Percentiles rank a stretch among this genome's conserved stretches.
These are phyloP conservation scores for Tolypocladium paradoxum DNA, from an alignment of 2,329 filamentous ascomycete genomes.

Conservation along the genomic window DNA sequence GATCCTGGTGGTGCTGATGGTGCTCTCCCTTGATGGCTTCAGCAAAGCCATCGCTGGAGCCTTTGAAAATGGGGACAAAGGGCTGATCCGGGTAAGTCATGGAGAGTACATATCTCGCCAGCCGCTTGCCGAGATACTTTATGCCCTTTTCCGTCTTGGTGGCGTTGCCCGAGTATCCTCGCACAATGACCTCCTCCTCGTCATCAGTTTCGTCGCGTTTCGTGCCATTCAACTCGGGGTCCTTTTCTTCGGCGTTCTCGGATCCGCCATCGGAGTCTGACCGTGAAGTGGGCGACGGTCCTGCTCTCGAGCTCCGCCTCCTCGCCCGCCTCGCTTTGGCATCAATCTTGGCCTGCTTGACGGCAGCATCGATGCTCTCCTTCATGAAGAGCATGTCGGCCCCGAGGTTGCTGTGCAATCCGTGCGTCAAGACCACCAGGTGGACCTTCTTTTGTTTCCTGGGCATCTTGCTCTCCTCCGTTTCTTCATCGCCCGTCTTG, in stretches of 20 bases:
- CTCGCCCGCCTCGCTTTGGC: conserved; percentile 49
- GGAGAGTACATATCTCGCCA: conserved; percentile 81
- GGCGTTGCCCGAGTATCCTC: conserved; percentile 83
- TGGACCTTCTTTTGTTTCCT: conserved; percentile 71
- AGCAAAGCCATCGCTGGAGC: conserved; percentile 30
- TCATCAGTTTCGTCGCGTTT: conserved; percentile 42
- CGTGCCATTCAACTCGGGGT: conserved; percentile 13
- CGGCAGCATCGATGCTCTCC: conserved; percentile 85
- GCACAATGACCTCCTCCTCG: conserved; percentile 77
- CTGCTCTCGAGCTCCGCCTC: conserved; percentile 21
- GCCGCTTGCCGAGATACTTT: conserved; percentile 88
- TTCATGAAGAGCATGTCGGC: conserved; percentile 96
- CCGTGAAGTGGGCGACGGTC: not conserved
- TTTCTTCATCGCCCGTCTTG: conserved; percentile 20
- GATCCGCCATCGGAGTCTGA: not conserved
- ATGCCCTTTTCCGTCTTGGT: conserved; percentile 89
- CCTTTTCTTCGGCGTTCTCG: conserved; percentile 8
- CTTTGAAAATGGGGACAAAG: conserved; percentile 56
- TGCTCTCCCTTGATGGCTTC: conserved; percentile 27
- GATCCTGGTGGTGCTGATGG: conserved; percentile 27
- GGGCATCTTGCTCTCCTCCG: conserved; percentile 11
- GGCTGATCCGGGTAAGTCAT: conserved; percentile 94
- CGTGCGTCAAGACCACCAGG: conserved; percentile 85
- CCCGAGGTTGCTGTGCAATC: conserved; percentile 88
- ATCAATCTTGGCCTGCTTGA: conserved; percentile 61